phyloP scores from a whole-genome alignment of 1,284 basidiomycete species.

The Naganishia cerealis region DNA sequence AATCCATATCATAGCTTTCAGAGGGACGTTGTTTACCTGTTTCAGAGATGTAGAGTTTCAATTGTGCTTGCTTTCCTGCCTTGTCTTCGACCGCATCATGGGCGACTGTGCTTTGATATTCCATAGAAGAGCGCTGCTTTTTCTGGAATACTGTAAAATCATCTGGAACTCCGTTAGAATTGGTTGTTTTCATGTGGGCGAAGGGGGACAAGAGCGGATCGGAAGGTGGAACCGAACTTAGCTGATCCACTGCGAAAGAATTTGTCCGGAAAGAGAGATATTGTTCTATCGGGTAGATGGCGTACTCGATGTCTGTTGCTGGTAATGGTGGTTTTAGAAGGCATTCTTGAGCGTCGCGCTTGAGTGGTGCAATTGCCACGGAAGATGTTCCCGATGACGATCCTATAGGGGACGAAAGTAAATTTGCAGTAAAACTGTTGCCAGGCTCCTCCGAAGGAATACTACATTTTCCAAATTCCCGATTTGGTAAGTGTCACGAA shows the following conservation, averaged over 20 bases:
- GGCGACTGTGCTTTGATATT: background rate
- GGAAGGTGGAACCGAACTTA: background rate
- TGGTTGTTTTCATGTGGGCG: background rate
- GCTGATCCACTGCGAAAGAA: background rate
- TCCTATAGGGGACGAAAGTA: background rate
- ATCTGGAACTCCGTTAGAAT: background rate
- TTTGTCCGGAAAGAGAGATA: background rate
- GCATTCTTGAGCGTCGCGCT: background rate
- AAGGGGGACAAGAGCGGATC: background rate
- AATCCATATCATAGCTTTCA: background rate
- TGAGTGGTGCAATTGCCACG: background rate
- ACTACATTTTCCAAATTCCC: background rate
- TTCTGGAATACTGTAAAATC: background rate
- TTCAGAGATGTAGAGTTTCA: background rate
- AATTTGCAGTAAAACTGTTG: background rate
- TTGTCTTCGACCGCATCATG: background rate
- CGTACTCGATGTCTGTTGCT: background rate
- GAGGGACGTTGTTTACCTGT: background rate
- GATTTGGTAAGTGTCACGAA: background rate
- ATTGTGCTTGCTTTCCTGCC: background rate
- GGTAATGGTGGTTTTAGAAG: background rate
- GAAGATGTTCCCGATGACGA: background rate
- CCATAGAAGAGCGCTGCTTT: background rate
- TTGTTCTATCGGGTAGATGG: background rate
- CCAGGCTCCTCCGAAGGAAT: background rate